phyloP scores from a whole-genome alignment of 2,329 filamentous ascomycete genomes.

The Dactylellina parvicollis region DNA sequence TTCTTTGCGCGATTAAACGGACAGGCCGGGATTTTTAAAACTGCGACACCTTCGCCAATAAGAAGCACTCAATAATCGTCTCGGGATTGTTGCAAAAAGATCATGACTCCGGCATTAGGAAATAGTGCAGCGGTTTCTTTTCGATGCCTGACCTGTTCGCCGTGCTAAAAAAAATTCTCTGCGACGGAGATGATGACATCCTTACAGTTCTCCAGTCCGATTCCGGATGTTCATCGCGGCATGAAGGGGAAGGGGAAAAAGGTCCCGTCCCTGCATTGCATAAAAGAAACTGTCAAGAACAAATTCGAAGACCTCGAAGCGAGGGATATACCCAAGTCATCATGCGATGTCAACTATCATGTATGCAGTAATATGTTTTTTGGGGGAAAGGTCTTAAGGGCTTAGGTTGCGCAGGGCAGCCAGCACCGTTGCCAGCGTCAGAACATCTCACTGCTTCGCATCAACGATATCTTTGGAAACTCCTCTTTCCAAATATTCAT shows the following conservation, averaged over 20 bases:
- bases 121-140: not conserved
- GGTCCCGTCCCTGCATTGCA: conserved; percentile 48
- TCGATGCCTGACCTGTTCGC: not conserved
- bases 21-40: conserved; percentile 5
- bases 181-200: conserved; percentile 32
- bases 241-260: conserved; percentile 20
- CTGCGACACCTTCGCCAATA: conserved; percentile 31
- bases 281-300: conserved; percentile 29
- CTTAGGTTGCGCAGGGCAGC: conserved; percentile 17
- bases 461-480: not conserved
- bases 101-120: not conserved
- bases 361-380: conserved; percentile 25
- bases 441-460: conserved; percentile 2
- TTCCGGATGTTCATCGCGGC: conserved; percentile 52
- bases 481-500: not conserved
- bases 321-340: conserved; percentile 27
- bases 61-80: conserved; percentile 6
- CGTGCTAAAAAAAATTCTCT: conserved; percentile 14
- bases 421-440: conserved; percentile 3
- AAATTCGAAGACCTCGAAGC: conserved; percentile 39
- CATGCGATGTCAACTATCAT: conserved; percentile 32
- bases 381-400: not conserved
- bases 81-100: conserved; percentile 2
- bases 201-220: conserved; percentile 36
- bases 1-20: conserved; percentile 21